Evolutionary conservation across 805 yeast species (phyloP).

Genomic region (Saccharomycopsis babjevae): DNA sequence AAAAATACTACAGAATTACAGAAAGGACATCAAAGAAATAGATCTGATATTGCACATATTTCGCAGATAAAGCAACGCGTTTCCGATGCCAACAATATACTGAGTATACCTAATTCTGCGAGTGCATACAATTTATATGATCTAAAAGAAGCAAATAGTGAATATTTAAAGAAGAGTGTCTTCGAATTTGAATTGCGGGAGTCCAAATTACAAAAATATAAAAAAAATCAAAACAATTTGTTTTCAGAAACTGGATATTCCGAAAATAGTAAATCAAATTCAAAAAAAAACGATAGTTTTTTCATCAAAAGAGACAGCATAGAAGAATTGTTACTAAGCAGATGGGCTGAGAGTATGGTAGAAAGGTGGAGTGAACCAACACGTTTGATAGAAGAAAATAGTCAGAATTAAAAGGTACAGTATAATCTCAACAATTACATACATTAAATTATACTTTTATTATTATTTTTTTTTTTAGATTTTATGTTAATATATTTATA

Average conservation of each 20-base stretch:
- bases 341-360: constrained; percentile 39
- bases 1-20: background rate
- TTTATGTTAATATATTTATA: too few relatives aligned
- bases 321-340: constrained; percentile 36
- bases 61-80: background rate
- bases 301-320: constrained; percentile 20
- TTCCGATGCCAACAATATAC: background rate
- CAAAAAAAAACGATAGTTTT: background rate
- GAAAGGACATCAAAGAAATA: background rate
- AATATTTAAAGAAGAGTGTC: background rate
- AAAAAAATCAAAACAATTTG: background rate
- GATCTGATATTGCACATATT: background rate
- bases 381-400: background rate
- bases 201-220: background rate
- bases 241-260: background rate
- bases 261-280: background rate
- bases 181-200: background rate
- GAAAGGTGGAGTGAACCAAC: constrained; percentile 15
- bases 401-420: background rate
- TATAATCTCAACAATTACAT: background rate
- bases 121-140: background rate
- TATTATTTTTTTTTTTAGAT: too few relatives aligned
- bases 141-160: background rate
- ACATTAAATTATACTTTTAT: too few relatives aligned
- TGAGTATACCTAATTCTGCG: background rate